Base-by-base conservation (phyloP, 1,139 yeast genomes). In the Blastobotrys persicus region DNA sequence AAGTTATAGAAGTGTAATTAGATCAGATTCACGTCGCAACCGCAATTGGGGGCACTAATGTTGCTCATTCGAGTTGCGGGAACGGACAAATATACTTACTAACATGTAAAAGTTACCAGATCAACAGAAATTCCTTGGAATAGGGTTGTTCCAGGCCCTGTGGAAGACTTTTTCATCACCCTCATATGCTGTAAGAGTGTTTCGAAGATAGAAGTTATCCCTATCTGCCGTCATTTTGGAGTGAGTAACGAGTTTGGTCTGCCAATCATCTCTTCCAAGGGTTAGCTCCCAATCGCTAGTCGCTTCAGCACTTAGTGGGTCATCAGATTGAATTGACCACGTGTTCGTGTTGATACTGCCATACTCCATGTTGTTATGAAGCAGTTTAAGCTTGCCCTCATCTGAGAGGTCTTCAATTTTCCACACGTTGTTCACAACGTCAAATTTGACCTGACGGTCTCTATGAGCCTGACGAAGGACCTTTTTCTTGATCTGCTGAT, bases 201-300 rank as follows among this genome's bases (percentile, higher is more conserved):
- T 44, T 28, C 39, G 19, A 13, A 44, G 31, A 14, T 44, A 44
- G 38, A 44, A 44, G 23, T 44, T 44, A 2, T 44, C 42, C 13
- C n/a, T 20, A 16, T 44, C 46, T 7, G 42, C 31, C 11, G 38
- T 44, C 46, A 44, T 34, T 20, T 18, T 44, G 34, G 42, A 34
- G 33, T 34, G 34, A 14, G 42, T 34, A 2, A 34, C 28, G 12
- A 44, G 17, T 19, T 44, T 39, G 14, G 31, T 44, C 16, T 44
- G 46, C 46, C 46, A 44, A 14, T 33, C 42, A 9, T 39, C 46
- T 9, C 46, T 23, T 13, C 46, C 46, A 3, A 44, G 42, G 6
- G 46, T 44, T 13, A 44, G 31, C n/a, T 44, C 42, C 46, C 46
- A 44, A 13, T 26, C 39, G 23, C 46, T 34, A 12, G 38, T 28